Base-by-base conservation (phyloP, 768 basidiomycete species). In the Nidularia pulvinata region DNA sequence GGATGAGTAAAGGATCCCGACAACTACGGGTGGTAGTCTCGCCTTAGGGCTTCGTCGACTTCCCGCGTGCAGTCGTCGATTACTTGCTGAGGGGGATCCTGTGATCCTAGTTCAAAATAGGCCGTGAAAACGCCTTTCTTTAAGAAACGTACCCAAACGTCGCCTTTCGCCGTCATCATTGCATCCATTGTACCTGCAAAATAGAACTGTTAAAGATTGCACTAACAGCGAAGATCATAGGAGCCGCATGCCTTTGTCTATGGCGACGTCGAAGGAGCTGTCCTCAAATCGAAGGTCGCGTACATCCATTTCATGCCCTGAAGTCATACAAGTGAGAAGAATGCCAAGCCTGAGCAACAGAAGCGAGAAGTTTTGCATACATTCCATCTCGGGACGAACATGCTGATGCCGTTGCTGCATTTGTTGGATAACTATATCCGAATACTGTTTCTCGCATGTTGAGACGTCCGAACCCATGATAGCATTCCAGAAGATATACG, bases 291-390 rank as follows among this genome's bases (percentile, higher is more conserved):
- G 66, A 32, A 95, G 70, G 11, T 81, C 65, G 9, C 93, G 80
- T 39, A 94, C 83, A 57, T 95, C 93, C 88, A 91, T 93, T 68
- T 88, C 89, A 52, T 81, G 75, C 92, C 92, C 91, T 93, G 49
- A 39, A 58, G 16, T 48, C 45, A 37, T 32, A 22, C 33, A 42
- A 46, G 34, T 16, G 48, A 6, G n/a, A n/a, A n/a, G n/a, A n/a
- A 25, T 35, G 48, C 6, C 22, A 2, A 39, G n/a, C 33, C 7
- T 39, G 33, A 16, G 16, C 50, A 34, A 46, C 34, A 22, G 42
- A 46, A 49, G 50, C 6, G n/a, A 37, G 7, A 5, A 6, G 46
- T 7, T 25, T 43, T 9, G 65, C 77, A 49, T 61, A 89, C 89
- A 94, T 63, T 81, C 75, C 89, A 95, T 91, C 53, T 82, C 81